These are phyloP conservation scores for Clohesyomyces aquaticus DNA, from an alignment of 495 filamentous ascomycete species.

Conservation along the genomic window DNA sequence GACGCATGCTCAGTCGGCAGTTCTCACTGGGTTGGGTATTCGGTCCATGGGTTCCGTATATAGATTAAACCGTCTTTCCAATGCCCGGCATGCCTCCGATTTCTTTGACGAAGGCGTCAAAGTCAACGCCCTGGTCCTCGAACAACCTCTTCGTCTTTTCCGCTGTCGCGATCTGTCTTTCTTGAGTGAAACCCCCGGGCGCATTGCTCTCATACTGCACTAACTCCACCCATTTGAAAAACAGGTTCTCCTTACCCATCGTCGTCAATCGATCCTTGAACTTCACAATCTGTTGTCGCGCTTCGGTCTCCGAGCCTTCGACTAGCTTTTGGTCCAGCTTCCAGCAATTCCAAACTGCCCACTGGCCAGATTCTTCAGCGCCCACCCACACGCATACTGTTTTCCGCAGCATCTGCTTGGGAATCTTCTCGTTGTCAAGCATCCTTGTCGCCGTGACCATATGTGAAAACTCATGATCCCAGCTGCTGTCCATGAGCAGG, in stretches of 20 bases:
- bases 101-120: conserved; percentile 73
- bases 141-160: conserved; percentile 70
- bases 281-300: conserved; percentile 58
- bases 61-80: conserved; percentile 33
- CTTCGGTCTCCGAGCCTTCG: conserved; percentile 43
- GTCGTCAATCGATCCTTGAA: conserved; percentile 72
- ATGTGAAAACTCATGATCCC: conserved; percentile 76
- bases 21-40: background rate
- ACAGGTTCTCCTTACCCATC: conserved; percentile 79
- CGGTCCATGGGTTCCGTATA: too few relatives aligned
- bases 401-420: conserved; percentile 62
- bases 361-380: conserved; percentile 45
- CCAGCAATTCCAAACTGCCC: conserved; percentile 40
- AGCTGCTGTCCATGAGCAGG: conserved; percentile 73
- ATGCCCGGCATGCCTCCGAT: conserved; percentile 64
- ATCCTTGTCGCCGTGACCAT: conserved; percentile 72
- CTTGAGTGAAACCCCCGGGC: conserved; percentile 71
- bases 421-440: conserved; percentile 62
- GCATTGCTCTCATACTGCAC: conserved; percentile 78
- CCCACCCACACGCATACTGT: conserved; percentile 67
- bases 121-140: conserved; percentile 69
- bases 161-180: conserved; percentile 68
- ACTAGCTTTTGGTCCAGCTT: conserved; percentile 54
- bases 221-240: conserved; percentile 84
- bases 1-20: background rate